These are phyloP conservation scores for Dactylonectria macrodidyma DNA, from an alignment of 2,329 filamentous ascomycete species.

Conservation along the genomic window DNA sequence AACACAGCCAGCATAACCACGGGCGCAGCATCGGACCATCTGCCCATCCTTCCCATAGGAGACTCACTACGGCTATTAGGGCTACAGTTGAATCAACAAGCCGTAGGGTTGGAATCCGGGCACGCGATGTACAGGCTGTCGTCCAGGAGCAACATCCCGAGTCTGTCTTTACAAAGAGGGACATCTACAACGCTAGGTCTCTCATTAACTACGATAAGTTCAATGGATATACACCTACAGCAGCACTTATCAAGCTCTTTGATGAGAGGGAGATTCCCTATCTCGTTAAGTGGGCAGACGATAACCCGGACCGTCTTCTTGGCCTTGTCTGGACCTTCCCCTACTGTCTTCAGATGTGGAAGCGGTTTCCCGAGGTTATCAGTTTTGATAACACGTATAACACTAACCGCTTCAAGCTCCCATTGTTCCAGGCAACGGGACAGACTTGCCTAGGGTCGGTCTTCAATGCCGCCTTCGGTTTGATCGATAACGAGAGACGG, in stretches of 20 bases:
- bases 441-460: constrained; percentile 24
- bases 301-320: constrained; percentile 32
- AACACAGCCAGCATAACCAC: constrained; percentile 11
- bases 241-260: constrained; percentile 38
- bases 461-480: constrained; percentile 30
- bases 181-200: constrained; percentile 36
- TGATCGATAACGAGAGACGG: constrained; percentile 33
- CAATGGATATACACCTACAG: constrained; percentile 27
- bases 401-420: constrained; percentile 34
- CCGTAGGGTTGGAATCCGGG: constrained; percentile 33
- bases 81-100: constrained; percentile 31
- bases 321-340: constrained; percentile 34
- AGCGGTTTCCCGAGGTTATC: constrained; percentile 30
- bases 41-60: constrained; percentile 23
- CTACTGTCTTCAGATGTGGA: constrained; percentile 33
- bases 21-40: not conserved
- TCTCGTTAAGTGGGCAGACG: constrained; percentile 33
- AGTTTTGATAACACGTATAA: constrained; percentile 38
- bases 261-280: constrained; percentile 36
- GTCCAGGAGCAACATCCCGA: constrained; percentile 31
- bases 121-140: constrained; percentile 31
- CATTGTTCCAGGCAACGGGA: constrained; percentile 18
- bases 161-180: constrained; percentile 21
- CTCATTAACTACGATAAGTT: constrained; percentile 37
- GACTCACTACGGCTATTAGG: constrained; percentile 27